phyloP scores from a whole-genome alignment of 2,329 filamentous ascomycete genomes.

The Dactylellina parvicollis region DNA sequence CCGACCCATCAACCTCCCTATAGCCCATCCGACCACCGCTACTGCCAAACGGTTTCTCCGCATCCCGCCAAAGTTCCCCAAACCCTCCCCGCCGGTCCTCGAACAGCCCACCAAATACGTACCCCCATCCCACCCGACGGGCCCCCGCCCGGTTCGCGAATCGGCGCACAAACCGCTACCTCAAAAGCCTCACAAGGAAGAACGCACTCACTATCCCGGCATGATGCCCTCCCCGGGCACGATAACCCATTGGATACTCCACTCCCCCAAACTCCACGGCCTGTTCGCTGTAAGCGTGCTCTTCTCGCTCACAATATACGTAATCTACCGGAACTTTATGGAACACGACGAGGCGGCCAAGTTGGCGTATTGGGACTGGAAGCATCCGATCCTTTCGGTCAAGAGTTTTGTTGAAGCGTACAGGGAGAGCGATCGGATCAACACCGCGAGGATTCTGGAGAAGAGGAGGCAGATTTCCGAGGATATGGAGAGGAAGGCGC shows the following conservation, averaged over 20 bases:
- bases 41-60: slow-evolving; percentile 43
- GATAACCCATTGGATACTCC: slow-evolving; percentile 85
- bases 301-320: slow-evolving; percentile 36
- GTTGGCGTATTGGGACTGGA: slow-evolving; percentile 48
- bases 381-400: slow-evolving; percentile 35
- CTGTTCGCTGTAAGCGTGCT: slow-evolving; percentile 73
- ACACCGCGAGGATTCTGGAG: slow-evolving; percentile 49
- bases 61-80: slow-evolving; percentile 48
- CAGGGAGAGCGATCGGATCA: slow-evolving; percentile 46
- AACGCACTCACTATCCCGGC: slow-evolving; percentile 82
- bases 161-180: slow-evolving; percentile 63
- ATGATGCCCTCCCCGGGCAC: slow-evolving; percentile 86
- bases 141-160: slow-evolving; percentile 70
- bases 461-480: slow-evolving; percentile 49
- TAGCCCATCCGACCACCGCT: slow-evolving; percentile 1
- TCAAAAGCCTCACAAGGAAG: slow-evolving; percentile 72
- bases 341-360: slow-evolving; percentile 38
- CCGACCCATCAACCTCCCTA: slow-evolving; percentile 2
- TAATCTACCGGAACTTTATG: slow-evolving; percentile 53
- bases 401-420: slow-evolving; percentile 43
- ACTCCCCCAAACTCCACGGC: slow-evolving; percentile 78
- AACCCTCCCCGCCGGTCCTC: slow-evolving; percentile 63
- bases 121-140: slow-evolving; percentile 79
- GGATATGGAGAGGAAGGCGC: slow-evolving; percentile 52
- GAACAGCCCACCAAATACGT: slow-evolving; percentile 89